Evolutionary conservation across 192 early-diverging fungal genomes (phyloP), one percentile per base, ranked within the genome.

Genomic region (Coemansia sp.): DNA sequence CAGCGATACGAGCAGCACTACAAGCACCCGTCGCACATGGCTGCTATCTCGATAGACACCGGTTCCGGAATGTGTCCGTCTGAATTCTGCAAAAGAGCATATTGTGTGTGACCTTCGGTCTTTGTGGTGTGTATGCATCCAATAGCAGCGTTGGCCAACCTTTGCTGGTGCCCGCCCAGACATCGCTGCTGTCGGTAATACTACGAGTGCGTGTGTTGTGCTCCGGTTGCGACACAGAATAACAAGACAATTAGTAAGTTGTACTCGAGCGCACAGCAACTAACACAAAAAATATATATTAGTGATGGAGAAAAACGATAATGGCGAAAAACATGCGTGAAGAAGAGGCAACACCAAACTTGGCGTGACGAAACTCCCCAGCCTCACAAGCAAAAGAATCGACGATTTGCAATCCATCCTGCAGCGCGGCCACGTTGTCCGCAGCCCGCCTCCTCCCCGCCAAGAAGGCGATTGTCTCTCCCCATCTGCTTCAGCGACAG

Each of bases 1-100:
- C 19, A 72, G 19, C 9, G 58, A 16, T 23, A 47, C 19, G 16
- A 72, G 59, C 70, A 72, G 38, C 18, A 47, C 52, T 7, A 44
- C 32, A 28, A 68, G 41, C 4, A 54, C 27, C 28, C 58, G 66
- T 31, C 54, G 48, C 28, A 28, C 34, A 32, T 26, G 16, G 21
- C 26, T 55, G 54, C 53, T 49, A 18, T 32, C 23, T 28, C 14
- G 41, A 27, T 26, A 7, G 8, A 25, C 6, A 44, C 23, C 53
- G 16, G 25, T 50, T 27, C 8, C 19, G 2, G 47, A 19, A 28
- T 22, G 58, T 5, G 23, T 19, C 6, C 25, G 22, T n/a, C 18
- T 60, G 44, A 30, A 23, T 44, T 44, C 12, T 14, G 3, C 38
- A 44, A 14, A 14, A 44, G 38, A 44, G 16, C 16, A 44, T 44